Evolutionary conservation across 306 rosid species (phyloP).

Genomic region (Quercus aquifolioides): DNA sequence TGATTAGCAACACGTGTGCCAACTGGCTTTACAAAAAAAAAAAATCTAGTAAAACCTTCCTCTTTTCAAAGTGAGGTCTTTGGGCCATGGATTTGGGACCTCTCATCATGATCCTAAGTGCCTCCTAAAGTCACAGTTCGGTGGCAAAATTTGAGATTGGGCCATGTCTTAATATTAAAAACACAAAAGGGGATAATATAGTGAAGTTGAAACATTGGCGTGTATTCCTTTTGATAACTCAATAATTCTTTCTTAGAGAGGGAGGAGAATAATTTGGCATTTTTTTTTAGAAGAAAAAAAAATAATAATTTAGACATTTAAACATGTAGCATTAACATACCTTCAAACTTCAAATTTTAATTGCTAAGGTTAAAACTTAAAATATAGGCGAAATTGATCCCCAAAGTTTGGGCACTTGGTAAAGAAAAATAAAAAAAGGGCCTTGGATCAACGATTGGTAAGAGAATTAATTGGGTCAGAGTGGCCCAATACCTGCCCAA

Average conservation of each 20-base stretch:
- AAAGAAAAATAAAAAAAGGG: conserved; percentile 20
- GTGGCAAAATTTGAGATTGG: conserved; percentile 1
- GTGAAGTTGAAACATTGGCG: too few species aligned
- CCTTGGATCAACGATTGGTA: conserved; percentile 16
- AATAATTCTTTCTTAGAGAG: neutral
- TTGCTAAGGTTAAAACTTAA: too few species aligned
- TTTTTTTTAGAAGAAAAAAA: neutral
- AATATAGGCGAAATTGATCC: conserved; percentile 17
- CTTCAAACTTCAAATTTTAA: too few species aligned
- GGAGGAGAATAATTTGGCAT: neutral
- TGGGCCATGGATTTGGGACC: conserved; percentile 29
- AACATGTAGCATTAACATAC: too few species aligned
- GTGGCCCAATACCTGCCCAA: conserved; percentile 24
- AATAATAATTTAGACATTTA: neutral
- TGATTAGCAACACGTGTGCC: conserved; percentile 89
- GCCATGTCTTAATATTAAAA: neutral
- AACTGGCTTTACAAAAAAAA: conserved; percentile 54
- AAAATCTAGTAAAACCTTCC: neutral
- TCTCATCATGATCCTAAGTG: conserved; percentile 42
- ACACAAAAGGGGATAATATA: too few species aligned
- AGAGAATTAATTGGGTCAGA: neutral
- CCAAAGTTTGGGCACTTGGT: neutral
- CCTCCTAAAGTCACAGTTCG: conserved; percentile 15
- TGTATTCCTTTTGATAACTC: neutral
- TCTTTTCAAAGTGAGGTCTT: conserved; percentile 8